Percentiles rank a stretch among this genome's conserved stretches.
Conservation (phyloP, 441 rosid genomes). For the Erodium moschatum region DNA sequence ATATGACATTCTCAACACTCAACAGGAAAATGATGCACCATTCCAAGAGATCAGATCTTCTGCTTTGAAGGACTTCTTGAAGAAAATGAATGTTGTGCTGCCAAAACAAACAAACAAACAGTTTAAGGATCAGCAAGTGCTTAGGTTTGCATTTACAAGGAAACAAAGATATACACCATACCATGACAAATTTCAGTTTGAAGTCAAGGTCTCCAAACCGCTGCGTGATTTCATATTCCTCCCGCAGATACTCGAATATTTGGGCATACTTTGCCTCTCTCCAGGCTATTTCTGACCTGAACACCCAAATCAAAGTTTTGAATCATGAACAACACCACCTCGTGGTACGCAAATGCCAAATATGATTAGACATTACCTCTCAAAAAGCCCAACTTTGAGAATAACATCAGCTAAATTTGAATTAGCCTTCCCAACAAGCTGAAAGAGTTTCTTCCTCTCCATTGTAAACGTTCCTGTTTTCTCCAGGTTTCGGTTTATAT, state of each 20-base stretch:
- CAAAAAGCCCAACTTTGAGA: slow-evolving; percentile 93
- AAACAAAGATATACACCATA: slow-evolving; percentile 15
- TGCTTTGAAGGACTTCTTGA: slow-evolving; percentile 80
- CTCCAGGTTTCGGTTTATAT: slow-evolving; percentile 78
- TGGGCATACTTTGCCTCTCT: slow-evolving; percentile 87
- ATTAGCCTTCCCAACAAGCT: slow-evolving; percentile 93
- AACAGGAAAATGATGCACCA: slow-evolving; percentile 87
- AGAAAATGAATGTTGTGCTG: slow-evolving; percentile 96
- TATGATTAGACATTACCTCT: slow-evolving; percentile 39
- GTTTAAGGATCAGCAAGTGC: too few relatives aligned
- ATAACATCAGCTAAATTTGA: slow-evolving; percentile 87
- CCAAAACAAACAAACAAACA: slow-evolving; percentile 18
- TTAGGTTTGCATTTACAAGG: too few relatives aligned
- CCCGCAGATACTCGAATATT: slow-evolving; percentile 78
- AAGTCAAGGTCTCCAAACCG: slow-evolving; percentile 80
- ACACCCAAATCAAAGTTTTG: slow-evolving; percentile 14
- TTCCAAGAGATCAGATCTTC: slow-evolving; percentile 71
- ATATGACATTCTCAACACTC: slow-evolving; percentile 56
- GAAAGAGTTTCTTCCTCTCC: slow-evolving; percentile 80
- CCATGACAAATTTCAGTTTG: slow-evolving; percentile 88
- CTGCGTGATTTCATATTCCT: slow-evolving; percentile 86
- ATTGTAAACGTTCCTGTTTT: slow-evolving; percentile 83
- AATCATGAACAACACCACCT: too few relatives aligned
- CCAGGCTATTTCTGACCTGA: slow-evolving; percentile 95
- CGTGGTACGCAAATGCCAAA: too few relatives aligned